These are phyloP conservation scores for Cylindrodendrum hubeiense DNA, from an alignment of 2,329 filamentous ascomycete species.

Conservation along the genomic window DNA sequence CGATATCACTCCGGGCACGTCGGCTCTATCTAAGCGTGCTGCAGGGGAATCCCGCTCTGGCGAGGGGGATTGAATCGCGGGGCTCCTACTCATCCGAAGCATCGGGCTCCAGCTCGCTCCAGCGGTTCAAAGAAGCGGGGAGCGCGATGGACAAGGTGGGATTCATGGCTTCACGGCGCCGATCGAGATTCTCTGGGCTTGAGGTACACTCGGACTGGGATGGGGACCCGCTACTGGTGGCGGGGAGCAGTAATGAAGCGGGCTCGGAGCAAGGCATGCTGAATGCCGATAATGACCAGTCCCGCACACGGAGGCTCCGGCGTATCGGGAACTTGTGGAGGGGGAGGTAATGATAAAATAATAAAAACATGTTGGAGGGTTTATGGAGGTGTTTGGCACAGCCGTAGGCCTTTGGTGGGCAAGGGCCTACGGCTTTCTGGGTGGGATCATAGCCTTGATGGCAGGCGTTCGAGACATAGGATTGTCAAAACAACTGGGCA, in stretches of 20 bases:
- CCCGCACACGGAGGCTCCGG: neutral
- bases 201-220: neutral
- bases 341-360: neutral
- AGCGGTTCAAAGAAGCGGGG: neutral
- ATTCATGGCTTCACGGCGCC: neutral
- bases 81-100: neutral
- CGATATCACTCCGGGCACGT: neutral
- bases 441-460: neutral
- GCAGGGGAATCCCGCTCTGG: neutral
- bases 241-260: neutral
- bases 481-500: neutral
- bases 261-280: neutral
- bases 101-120: slow-evolving; percentile 7
- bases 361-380: neutral
- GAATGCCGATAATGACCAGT: neutral
- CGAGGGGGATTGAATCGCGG: neutral
- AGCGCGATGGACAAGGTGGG: neutral
- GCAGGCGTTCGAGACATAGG: neutral
- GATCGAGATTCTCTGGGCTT: neutral
- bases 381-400: neutral
- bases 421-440: neutral
- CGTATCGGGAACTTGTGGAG: neutral
- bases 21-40: neutral
- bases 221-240: neutral
- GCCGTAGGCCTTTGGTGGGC: neutral